These are phyloP conservation scores for Helichrysum umbraculigerum DNA, from an alignment of 129 eudicot genomes.

Conservation along the genomic window DNA sequence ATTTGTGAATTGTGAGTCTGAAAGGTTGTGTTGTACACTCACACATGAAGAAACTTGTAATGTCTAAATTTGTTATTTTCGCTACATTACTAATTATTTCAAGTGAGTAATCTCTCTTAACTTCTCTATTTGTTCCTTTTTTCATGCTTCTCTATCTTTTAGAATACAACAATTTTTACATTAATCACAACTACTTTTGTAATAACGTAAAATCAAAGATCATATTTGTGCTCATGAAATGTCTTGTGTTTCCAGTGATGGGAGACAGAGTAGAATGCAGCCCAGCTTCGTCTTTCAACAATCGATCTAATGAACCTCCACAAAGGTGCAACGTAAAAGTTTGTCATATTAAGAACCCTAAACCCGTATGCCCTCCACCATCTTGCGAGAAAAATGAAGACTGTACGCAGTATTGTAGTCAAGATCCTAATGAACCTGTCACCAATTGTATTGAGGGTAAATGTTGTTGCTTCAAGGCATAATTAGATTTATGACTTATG, in stretches of 20 bases:
- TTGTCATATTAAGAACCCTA: background rate
- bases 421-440: background rate
- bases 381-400: background rate
- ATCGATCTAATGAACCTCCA: background rate
- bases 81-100: background rate
- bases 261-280: background rate
- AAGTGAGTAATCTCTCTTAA: background rate
- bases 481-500: no score
- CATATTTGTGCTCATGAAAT: background rate
- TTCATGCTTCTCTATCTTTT: no score
- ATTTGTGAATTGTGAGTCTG: background rate
- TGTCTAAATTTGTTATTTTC: background rate
- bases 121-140: background rate
- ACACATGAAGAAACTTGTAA: background rate
- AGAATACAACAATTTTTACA: no score
- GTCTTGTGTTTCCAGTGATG: background rate
- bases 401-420: background rate
- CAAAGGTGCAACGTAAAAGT: background rate
- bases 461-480: constrained; percentile 4
- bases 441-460: background rate
- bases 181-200: no score
- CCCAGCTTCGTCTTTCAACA: background rate
- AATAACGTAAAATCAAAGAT: no score
- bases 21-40: background rate
- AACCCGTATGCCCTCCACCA: background rate